Evolutionary conservation across 129 eudicot genomes (phyloP).

Genomic region (Daucus carota): DH1_v3.0 NC_030386.2:5700501-5701000

Average conservation of each 20-base stretch:
- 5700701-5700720: constrained; percentile 15
- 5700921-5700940: constrained; percentile 14
- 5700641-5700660: no score
- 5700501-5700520: no score
- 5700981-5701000: not conserved
- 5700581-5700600: not conserved
- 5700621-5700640: no score
- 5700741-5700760: constrained; percentile 67
- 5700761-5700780: constrained; percentile 78
- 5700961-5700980: not conserved
- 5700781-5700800: constrained; percentile 71
- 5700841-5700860: not conserved
- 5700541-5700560: no score
- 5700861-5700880: constrained; percentile 6
- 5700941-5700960: constrained; percentile 47
- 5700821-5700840: not conserved
- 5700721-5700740: constrained; percentile 38
- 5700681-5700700: not conserved
- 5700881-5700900: constrained; percentile 40
- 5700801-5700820: constrained; percentile 55
- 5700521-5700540: no score
- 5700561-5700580: not conserved
- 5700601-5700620: not conserved
- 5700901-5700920: constrained; percentile 14
- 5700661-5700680: not conserved